Base-by-base conservation (phyloP, 805 yeast genomes). In the Yarrowia sp. region DNA sequence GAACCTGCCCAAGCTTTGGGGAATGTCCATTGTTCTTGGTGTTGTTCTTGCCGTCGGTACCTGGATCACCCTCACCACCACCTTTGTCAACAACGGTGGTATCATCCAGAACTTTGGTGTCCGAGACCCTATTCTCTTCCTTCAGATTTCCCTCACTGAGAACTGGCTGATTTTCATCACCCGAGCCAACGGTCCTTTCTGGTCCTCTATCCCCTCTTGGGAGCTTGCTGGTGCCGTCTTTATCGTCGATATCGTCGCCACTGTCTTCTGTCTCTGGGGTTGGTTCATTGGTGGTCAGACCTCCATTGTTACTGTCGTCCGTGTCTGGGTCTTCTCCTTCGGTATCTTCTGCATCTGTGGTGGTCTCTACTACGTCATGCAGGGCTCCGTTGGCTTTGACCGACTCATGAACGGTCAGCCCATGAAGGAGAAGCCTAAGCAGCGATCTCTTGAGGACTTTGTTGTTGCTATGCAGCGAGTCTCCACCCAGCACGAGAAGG, bases 251-350 rank as follows among this genome's bases (percentile, higher is more conserved):
- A 82, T 92, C 84, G 82, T 92, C 76, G 96, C 97, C 74, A 92
- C 97, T 71, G 85, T 90, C 87, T 92, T 92, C 88, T 83, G 92
- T 76, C 81, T 92, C 78, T 92, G 91, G 87, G 97, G 97, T 76
- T 92, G 97, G 97, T 92, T 96, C 94, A 89, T 96, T 73, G 96
- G 91, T 82, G 92, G 92, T 88, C 91, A 95, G 92, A 92, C 94
- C 80, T 96, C 94, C 83, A 89, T 92, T 74, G 97, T 92, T 75
- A 88, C 97, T 69, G 96, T 92, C 79, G 93, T 89, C 80, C 89
- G 97, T 86, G 87, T 90, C 82, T 92, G 95, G 95, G 82, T 92
- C 79, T 92, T 91, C 91, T 92, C 97, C 71, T 89, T 92, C 84
- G 97, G 97, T 86, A 89, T 90, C 82, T 92, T 92, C 94, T 92